Evolutionary conservation across 2,329 filamentous ascomycete species (phyloP).

Genomic region (Penicillium sp.): DNA sequence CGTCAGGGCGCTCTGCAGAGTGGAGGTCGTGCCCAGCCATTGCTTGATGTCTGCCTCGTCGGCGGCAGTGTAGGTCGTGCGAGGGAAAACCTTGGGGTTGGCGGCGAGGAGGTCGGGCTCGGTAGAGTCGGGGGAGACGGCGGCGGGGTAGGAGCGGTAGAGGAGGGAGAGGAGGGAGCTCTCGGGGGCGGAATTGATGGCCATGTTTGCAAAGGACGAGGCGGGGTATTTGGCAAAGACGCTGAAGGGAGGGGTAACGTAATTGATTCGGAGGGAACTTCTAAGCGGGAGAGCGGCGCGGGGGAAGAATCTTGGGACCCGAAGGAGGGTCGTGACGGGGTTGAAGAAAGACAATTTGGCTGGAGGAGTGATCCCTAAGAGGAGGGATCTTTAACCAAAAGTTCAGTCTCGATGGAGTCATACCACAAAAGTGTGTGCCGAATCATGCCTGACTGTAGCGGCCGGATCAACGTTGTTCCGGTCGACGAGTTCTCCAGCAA

Average conservation of each 20-base stretch:
- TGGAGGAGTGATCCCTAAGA: constrained; percentile 22
- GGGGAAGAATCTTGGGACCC: constrained; percentile 26
- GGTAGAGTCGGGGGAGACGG: constrained; percentile 45
- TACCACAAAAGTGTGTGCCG: constrained; percentile 20
- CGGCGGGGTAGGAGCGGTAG: constrained; percentile 49
- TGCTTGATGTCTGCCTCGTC: constrained; percentile 88
- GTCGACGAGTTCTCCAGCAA: not conserved
- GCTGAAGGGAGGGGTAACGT: constrained; percentile 34
- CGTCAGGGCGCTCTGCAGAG: constrained; percentile 61
- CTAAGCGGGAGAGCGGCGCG: constrained; percentile 21
- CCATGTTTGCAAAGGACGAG: constrained; percentile 31
- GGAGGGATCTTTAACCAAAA: constrained; percentile 23
- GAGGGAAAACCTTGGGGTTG: constrained; percentile 68
- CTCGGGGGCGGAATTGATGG: constrained; percentile 40
- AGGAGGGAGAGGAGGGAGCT: constrained; percentile 51
- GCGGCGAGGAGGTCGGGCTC: constrained; percentile 51
- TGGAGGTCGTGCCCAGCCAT: constrained; percentile 80
- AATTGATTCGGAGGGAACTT: constrained; percentile 13
- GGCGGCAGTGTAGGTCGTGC: constrained; percentile 72
- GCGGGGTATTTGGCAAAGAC: constrained; percentile 24
- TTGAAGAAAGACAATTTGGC: constrained; percentile 26
- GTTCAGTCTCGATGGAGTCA: constrained; percentile 14
- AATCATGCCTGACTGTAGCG: constrained; percentile 16
- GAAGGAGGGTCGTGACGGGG: constrained; percentile 23
- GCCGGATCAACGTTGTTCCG: constrained; percentile 12